Evolutionary conservation across 1,284 basidiomycete genomes (phyloP), one percentile per base, ranked within the genome.

Genomic region (Gymnopus androsaceus): DNA sequence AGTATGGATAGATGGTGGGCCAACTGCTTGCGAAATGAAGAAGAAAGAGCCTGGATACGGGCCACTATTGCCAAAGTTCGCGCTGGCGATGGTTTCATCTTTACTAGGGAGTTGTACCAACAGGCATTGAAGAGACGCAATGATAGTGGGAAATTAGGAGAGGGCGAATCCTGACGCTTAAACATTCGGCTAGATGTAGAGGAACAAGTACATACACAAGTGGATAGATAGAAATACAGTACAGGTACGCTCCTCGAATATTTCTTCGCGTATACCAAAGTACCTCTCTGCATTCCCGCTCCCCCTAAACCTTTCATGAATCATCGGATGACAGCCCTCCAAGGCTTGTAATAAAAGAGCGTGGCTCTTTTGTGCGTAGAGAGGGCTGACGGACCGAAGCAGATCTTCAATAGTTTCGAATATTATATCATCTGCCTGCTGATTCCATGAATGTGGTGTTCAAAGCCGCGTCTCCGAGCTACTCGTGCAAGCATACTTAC

Each of bases 1-100:
- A 89, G 87, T 67, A 85, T 91, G 83, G 88, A 90, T 60, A 71
- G 75, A 55, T 92, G 86, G 85, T 91, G 89, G 89, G 80, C 82
- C 23, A 85, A 87, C 63, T 90, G 88, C 66, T 73, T 90, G 50
- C 72, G 88, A 57, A 77, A 87, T 59, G 74, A 80, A 19, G 71
- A 73, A 56, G 85, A 87, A 61, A 72, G 88, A 59, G 66, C 72
- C 36, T 84, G 79, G 77, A 74, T 90, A 31, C 72, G 75, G 27
- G 68, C 65, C 30, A 61, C 78, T 48, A 82, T 89, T 33, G 61
- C 61, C 52, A 74, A 74, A 59, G 82, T 82, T 46, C 76, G 85
- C 55, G 61, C 62, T 30, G 70, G 68, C 19, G 66, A 75, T 25
- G 74, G 67, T 5, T 75, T 68, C 55, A 68, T 75, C 28, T 88